A percentile compares a stretch with the other conserved stretches of the same genome.
These are phyloP conservation scores for Xylaria sp. DNA, from an alignment of 2,329 filamentous ascomycete genomes.

Conservation along the genomic window DNA sequence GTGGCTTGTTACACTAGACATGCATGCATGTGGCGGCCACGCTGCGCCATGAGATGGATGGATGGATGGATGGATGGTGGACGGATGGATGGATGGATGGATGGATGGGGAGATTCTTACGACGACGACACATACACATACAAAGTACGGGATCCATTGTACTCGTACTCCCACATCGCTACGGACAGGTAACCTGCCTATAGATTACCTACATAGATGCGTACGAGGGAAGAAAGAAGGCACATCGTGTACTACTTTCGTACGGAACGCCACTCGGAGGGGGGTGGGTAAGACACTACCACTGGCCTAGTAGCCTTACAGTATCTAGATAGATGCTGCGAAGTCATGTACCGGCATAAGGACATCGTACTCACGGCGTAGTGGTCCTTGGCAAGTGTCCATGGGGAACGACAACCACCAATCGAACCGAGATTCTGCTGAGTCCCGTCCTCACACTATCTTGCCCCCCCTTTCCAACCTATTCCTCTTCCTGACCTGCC, in stretches of 20 bases:
- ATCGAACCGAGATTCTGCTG: no score
- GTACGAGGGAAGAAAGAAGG: no score
- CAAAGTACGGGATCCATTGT: not conserved
- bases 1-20: slow-evolving; percentile 9
- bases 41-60: slow-evolving; percentile 8
- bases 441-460: no score
- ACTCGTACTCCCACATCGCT: not conserved
- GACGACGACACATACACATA: not conserved
- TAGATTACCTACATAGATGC: no score
- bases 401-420: no score
- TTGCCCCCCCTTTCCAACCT: not conserved
- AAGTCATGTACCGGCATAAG: not conserved
- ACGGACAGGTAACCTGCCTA: no score
- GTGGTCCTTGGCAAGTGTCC: no score
- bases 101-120: not conserved
- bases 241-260: no score
- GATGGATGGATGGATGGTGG: not conserved
- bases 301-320: slow-evolving; percentile 13
- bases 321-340: not conserved
- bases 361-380: no score
- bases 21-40: slow-evolving; percentile 22
- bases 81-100: no score
- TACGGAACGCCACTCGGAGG: no score
- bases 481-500: not conserved
- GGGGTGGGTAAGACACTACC: slow-evolving; percentile 2